Conservation (phyloP, 2,329 filamentous ascomycete genomes). For the Phaeophleospora eucalypticola region DNA sequence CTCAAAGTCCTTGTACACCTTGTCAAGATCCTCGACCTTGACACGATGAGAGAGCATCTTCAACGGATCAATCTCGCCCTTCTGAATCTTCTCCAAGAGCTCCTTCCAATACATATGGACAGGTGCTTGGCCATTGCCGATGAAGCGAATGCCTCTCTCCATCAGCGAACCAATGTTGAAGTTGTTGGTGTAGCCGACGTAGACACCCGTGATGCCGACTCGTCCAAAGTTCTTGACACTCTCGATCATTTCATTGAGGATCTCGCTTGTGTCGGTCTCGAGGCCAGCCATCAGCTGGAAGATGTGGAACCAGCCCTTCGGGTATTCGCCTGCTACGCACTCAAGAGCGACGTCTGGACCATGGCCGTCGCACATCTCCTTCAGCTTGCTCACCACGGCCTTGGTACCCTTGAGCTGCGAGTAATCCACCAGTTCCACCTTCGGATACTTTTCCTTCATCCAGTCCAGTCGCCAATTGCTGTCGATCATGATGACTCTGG, state of each 20-base stretch:
- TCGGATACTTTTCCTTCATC: constrained; percentile 59
- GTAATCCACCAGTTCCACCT: constrained; percentile 68
- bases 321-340: constrained; percentile 60
- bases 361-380: constrained; percentile 64
- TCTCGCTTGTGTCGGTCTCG: constrained; percentile 81
- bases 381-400: constrained; percentile 67
- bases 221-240: constrained; percentile 68
- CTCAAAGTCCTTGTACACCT: constrained; percentile 56
- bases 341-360: constrained; percentile 75
- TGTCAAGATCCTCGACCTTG: constrained; percentile 46
- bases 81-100: constrained; percentile 64
- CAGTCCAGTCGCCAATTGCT: constrained; percentile 67
- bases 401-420: constrained; percentile 54
- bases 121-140: constrained; percentile 64
- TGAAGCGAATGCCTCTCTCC: constrained; percentile 80
- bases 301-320: constrained; percentile 59
- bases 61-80: constrained; percentile 65
- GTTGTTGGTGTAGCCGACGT: constrained; percentile 67
- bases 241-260: constrained; percentile 75
- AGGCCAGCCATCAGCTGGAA: constrained; percentile 59
- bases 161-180: constrained; percentile 81
- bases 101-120: constrained; percentile 82
- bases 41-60: constrained; percentile 80
- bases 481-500: constrained; percentile 74
- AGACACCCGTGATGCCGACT: constrained; percentile 71